Base-by-base conservation (phyloP, 352 stramenopile genomes). In the Globisporangium cystogenes region DNA sequence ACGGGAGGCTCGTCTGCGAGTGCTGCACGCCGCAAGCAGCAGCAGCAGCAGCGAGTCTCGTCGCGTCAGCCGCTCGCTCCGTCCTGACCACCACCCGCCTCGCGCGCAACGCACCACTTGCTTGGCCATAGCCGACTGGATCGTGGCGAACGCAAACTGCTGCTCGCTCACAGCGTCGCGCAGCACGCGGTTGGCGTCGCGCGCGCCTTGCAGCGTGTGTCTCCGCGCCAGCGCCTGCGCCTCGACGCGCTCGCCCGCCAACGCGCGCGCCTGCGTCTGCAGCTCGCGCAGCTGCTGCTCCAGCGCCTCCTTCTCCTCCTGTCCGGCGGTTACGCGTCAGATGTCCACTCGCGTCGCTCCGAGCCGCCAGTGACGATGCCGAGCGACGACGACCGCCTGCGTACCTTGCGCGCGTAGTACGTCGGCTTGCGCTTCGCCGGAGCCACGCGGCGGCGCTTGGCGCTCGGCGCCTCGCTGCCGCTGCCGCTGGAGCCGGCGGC, bases 231-330 rank as follows among this genome's bases (percentile, higher is more conserved):
- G 39, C 57, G 12, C 16, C 16, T 42, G 16, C 36, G 18, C 36
- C 36, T 42, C 36, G 15, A 21, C 36, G 36, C 36, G 36, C 36
- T 42, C 36, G 36, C 36, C 36, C 36, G 36, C 16, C 36, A 80
- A 29, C 4, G 48, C 53, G 35, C 61, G 26, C 14, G 73, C 49
- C 16, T 75, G 64, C 18, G 57, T 50, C 31, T 72, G 53, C 1
- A 80, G 53, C 35, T 59, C 35, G 16, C 59, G 51, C 27, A 77
- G 36, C 26, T 80, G 59, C 20, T 61, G 56, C 48, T 67, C 48
- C 26, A 80, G 57, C 60, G 68, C 48, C 6, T 68, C 68, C 48
- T 77, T 77, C 60, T 75, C 74, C 64, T 80, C 70, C 64, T 67
- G 27, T n/a, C n/a, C n/a, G n/a, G n/a, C n/a, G n/a, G n/a, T n/a